These are phyloP conservation scores for barrel medic (Medicago truncatula) DNA, from an alignment of 306 rosid genomes.

Conservation along the genomic window MtrunA17r5.0-ANR NC_053044.1:32365501-32366000, in stretches of 20 bases:
- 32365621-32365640: slow-evolving; percentile 5
- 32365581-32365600: slow-evolving; percentile 36
- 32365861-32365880: background rate
- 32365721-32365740: background rate
- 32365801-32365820: slow-evolving; percentile 29
- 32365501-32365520: slow-evolving; percentile 35
- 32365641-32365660: slow-evolving; percentile 7
- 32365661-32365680: background rate
- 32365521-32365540: slow-evolving; percentile 30
- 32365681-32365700: background rate
- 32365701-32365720: background rate
- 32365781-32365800: slow-evolving; percentile 17
- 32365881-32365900: slow-evolving; percentile 3
- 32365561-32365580: slow-evolving; percentile 9
- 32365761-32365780: background rate
- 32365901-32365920: background rate
- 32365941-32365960: background rate
- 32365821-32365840: background rate
- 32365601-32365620: background rate
- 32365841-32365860: background rate
- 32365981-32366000: background rate
- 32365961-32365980: background rate
- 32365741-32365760: background rate
- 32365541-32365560: slow-evolving; percentile 8
- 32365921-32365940: background rate